These are phyloP conservation scores for Botrytis elliptica DNA, from an alignment of 2,329 filamentous ascomycete genomes.

Conservation along the genomic window DNA sequence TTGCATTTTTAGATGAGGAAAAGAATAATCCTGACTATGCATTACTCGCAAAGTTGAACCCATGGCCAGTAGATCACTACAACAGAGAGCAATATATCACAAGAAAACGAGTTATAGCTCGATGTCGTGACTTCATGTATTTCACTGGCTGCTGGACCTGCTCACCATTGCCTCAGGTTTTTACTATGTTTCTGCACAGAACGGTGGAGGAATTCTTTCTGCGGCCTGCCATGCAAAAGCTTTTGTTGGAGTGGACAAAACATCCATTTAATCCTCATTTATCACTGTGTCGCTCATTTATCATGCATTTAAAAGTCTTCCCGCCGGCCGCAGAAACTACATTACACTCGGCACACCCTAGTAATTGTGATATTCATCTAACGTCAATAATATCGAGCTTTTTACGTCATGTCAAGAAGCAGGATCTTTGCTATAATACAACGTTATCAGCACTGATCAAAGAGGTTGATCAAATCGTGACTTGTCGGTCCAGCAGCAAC, in stretches of 20 bases:
- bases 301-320: background rate
- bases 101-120: background rate
- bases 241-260: too few relatives aligned
- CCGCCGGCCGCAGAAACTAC: too few relatives aligned
- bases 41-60: background rate
- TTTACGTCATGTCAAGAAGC: background rate
- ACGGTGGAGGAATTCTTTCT: background rate
- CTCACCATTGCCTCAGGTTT: too few relatives aligned
- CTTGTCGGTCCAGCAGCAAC: background rate
- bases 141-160: too few relatives aligned
- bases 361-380: background rate
- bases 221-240: background rate
- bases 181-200: background rate
- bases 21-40: background rate
- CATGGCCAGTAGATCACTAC: background rate
- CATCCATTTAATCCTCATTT: background rate
- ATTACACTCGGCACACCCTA: too few relatives aligned
- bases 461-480: background rate
- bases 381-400: fast-evolving
- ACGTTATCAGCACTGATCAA: background rate
- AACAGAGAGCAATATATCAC: background rate
- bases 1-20: background rate
- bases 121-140: background rate
- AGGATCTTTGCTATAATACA: background rate
- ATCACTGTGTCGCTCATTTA: background rate